Evolutionary conservation across 2,329 filamentous ascomycete species (phyloP), one percentile per base, ranked within the genome.

Genomic region (Zasmidium citrigriseum): DNA sequence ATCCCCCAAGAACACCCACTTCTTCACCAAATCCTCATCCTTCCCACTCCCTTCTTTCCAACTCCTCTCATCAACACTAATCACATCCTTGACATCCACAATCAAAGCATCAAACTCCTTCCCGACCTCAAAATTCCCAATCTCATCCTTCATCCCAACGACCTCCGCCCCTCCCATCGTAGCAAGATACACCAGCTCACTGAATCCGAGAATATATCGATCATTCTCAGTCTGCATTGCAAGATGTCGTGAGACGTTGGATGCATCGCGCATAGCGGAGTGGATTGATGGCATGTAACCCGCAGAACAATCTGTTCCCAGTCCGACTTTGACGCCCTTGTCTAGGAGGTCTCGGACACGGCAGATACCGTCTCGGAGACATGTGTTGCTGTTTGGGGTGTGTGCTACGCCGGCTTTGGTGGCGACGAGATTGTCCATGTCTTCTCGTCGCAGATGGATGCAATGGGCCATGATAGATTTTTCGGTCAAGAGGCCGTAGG

Each of bases 381-480:
- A 16, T 81, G 86, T 87, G 69, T 88, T 89, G 10, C 85, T 78
- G 1, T 85, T 80, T 0, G 86, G 86, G 58, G 86, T 89, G 66
- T 89, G 86, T 0, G 86, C 84, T 1, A 89, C 77, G 18, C 86
- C 85, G 62, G 85, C 87, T 0, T 72, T 71, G 9, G 84, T 73
- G 9, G 74, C 69, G 14, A 71, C 64, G 1, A 89, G 64, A 4
- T 76, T 74, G 0, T 71, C 62, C 48, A 83, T 79, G 69, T 89
- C 87, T 25, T 82, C 76, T 2, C 83, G 79, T 4, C 76, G 79
- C 73, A 88, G 82, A 67, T 84, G 80, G 56, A 84, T 88, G 72
- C 86, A 88, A 67, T 89, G 87, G 0, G 87, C 87, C 0, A 89
- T 79, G 56, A 89, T 87, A 0, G 83, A 81, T 9, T 82, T 78